A percentile compares a stretch with the other conserved stretches of the same genome.
These are phyloP conservation scores for Phytopythium ostracodes DNA, from an alignment of 352 stramenopile genomes.

Conservation along the genomic window DNA sequence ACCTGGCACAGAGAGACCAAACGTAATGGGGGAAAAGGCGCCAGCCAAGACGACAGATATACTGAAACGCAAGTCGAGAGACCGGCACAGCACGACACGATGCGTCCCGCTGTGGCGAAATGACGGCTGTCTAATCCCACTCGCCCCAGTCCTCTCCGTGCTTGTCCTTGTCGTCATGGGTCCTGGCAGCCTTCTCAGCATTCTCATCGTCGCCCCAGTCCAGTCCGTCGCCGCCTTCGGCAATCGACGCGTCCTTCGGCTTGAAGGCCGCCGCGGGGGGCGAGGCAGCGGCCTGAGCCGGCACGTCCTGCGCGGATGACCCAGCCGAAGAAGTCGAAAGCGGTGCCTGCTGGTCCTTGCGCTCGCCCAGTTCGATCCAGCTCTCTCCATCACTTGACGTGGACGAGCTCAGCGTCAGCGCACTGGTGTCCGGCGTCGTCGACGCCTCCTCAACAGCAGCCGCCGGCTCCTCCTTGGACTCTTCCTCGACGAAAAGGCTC, in stretches of 20 bases:
- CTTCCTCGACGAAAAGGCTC: slow-evolving; percentile 38
- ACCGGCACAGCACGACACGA: background rate
- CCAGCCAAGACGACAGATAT: slow-evolving; percentile 2
- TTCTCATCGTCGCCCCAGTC: slow-evolving; percentile 68
- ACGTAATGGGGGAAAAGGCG: background rate
- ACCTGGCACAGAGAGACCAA: background rate
- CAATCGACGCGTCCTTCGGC: slow-evolving; percentile 23
- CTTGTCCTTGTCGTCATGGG: slow-evolving; percentile 32
- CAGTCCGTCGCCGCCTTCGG: slow-evolving; percentile 39
- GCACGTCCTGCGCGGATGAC: slow-evolving; percentile 19
- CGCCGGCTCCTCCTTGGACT: slow-evolving; percentile 32
- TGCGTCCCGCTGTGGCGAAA: background rate
- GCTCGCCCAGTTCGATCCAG: slow-evolving; percentile 66
- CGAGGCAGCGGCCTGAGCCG: background rate
- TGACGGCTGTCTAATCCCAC: slow-evolving; percentile 42
- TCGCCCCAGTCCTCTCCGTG: slow-evolving; percentile 63
- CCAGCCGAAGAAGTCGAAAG: slow-evolving; percentile 41
- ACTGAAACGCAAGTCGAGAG: slow-evolving; percentile 1
- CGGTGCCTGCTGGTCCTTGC: slow-evolving; percentile 34
- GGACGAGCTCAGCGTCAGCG: slow-evolving; percentile 15
- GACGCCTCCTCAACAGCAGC: background rate
- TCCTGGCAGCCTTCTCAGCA: slow-evolving; percentile 13
- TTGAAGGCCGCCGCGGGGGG: slow-evolving; percentile 7
- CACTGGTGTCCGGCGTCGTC: background rate
- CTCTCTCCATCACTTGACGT: slow-evolving; percentile 53